Evolutionary conservation across 345 rosid species (phyloP).

Genomic region (Nephelium lappaceum): DNA sequence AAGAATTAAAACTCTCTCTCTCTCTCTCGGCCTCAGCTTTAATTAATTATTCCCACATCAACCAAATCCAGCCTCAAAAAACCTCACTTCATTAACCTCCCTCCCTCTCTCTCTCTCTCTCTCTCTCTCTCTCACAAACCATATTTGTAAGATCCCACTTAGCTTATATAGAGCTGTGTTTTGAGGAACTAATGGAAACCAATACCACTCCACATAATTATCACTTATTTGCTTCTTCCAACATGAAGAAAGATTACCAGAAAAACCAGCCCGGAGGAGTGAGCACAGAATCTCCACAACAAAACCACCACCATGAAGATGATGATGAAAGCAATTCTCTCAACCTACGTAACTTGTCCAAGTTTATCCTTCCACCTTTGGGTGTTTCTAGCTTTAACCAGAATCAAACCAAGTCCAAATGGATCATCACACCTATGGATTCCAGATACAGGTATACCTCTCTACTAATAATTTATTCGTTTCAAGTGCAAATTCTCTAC

Average conservation of each 20-base stretch:
- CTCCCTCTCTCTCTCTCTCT: background rate
- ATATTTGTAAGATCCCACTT: background rate
- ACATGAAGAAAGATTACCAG: slow-evolving; percentile 18
- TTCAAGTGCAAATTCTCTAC: no score
- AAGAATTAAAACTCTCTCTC: background rate
- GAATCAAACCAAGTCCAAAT: slow-evolving; percentile 37
- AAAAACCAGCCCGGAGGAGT: background rate
- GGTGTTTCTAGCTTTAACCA: slow-evolving; percentile 68
- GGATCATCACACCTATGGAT: slow-evolving; percentile 81
- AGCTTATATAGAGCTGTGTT: background rate
- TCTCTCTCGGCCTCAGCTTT: slow-evolving; percentile 1
- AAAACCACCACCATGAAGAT: slow-evolving; percentile 21
- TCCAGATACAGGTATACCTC: slow-evolving; percentile 75
- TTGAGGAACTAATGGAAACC: slow-evolving; percentile 12
- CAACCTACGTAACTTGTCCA: slow-evolving; percentile 59
- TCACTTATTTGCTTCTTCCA: background rate
- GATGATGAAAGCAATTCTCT: slow-evolving; percentile 44
- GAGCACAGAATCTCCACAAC: background rate
- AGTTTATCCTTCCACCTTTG: slow-evolving; percentile 89
- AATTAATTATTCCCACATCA: background rate
- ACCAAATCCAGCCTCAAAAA: background rate
- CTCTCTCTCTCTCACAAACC: background rate
- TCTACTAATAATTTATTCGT: background rate
- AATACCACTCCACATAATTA: slow-evolving; percentile 14
- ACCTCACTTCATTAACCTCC: background rate